Percentiles rank a stretch among this genome's conserved stretches.
Evolutionary conservation across 129 eudicot genomes (phyloP).

Genomic region (Lactuca saligna): DNA sequence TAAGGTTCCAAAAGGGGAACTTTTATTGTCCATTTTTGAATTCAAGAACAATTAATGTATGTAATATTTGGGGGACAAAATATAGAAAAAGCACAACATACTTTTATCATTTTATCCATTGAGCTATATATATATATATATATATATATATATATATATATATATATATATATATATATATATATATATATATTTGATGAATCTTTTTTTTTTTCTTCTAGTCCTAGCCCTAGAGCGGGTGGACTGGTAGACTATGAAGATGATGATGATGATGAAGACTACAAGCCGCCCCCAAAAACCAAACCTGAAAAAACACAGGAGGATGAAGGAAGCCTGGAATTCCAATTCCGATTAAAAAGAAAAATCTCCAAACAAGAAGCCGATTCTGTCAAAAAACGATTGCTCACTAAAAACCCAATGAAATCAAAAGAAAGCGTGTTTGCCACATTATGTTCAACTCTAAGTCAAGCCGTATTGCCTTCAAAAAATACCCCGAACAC

Average conservation of each 20-base stretch:
- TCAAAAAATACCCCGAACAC: slow-evolving; percentile 40
- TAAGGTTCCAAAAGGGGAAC: too few relatives aligned
- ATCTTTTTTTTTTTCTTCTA: background rate
- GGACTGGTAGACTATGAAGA: slow-evolving; percentile 88
- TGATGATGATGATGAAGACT: slow-evolving; percentile 86
- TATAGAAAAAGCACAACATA: too few relatives aligned
- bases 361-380: slow-evolving; percentile 63
- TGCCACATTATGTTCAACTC: slow-evolving; percentile 64
- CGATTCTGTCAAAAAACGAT: slow-evolving; percentile 46
- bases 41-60: too few relatives aligned
- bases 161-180: too few relatives aligned
- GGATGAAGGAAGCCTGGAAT: slow-evolving; percentile 58
- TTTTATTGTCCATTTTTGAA: too few relatives aligned
- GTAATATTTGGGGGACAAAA: too few relatives aligned
- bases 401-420: slow-evolving; percentile 32
- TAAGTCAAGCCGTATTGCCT: slow-evolving; percentile 67
- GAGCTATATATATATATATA: too few relatives aligned
- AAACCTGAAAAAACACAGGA: slow-evolving; percentile 48
- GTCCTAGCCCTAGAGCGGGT: slow-evolving; percentile 47
- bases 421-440: slow-evolving; percentile 73
- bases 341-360: slow-evolving; percentile 57
- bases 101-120: too few relatives aligned
- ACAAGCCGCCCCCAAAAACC: slow-evolving; percentile 80
- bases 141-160: too few relatives aligned
- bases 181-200: too few relatives aligned